Percentiles rank a stretch among this genome's conserved stretches.
Evolutionary conservation across 179 eudicot species (phyloP).

Genomic region (Nepenthes alata): DNA sequence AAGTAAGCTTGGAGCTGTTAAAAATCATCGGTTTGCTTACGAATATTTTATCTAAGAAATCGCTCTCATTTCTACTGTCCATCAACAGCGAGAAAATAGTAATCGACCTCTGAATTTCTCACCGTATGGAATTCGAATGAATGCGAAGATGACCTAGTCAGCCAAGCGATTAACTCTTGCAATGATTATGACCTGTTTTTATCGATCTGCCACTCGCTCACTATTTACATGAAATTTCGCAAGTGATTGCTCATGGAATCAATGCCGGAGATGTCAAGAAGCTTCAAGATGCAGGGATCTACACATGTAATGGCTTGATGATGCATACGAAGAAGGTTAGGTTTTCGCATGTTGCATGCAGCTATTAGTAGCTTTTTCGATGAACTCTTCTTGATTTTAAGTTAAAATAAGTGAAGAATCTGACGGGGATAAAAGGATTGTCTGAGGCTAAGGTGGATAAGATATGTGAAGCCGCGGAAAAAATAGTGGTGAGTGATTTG

Average conservation of each 20-base stretch:
- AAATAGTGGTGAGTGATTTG: conserved; percentile 59
- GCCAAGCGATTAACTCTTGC: no score
- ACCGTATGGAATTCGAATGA: no score
- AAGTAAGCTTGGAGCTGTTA: no score
- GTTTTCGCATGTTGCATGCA: not conserved
- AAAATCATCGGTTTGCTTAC: no score
- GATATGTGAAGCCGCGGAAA: conserved; percentile 96
- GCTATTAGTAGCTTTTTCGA: not conserved
- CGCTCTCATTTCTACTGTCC: no score
- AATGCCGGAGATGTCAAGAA: conserved; percentile 99
- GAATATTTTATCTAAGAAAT: no score
- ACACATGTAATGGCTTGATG: conserved; percentile 95
- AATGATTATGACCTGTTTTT: not conserved
- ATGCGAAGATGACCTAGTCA: no score
- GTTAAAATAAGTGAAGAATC: conserved; percentile 25
- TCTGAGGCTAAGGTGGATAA: conserved; percentile 98
- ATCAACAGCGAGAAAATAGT: no score
- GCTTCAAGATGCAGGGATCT: conserved; percentile 96
- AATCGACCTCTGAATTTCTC: no score
- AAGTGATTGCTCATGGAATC: conserved; percentile 85
- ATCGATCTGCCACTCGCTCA: not conserved
- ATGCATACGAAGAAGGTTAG: conserved; percentile 95
- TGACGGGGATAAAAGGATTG: conserved; percentile 92
- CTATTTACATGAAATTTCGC: not conserved
- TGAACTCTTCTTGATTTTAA: not conserved